These are phyloP conservation scores for Pseudoperonospora humuli DNA, from an alignment of 352 stramenopile species.

Conservation along the genomic window DNA sequence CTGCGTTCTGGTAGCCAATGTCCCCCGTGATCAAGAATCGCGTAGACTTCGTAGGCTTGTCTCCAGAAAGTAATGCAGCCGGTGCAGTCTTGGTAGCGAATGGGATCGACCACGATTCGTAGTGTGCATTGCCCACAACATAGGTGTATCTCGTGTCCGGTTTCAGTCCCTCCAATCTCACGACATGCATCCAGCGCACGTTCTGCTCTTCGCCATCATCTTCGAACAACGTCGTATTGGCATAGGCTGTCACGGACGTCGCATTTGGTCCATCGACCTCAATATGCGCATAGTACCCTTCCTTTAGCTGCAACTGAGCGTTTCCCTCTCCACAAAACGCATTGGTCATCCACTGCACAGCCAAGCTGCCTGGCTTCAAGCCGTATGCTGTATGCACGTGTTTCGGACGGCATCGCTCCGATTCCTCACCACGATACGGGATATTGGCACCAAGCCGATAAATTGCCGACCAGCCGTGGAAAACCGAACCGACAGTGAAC, in stretches of 20 bases:
- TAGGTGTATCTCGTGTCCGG: conserved; percentile 74
- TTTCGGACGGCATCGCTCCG: conserved; percentile 57
- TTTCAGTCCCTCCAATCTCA: conserved; percentile 46
- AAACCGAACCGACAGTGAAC: conserved; percentile 68
- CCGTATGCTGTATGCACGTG: conserved; percentile 80
- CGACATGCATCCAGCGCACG: conserved; percentile 64
- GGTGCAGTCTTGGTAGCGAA: conserved; percentile 72
- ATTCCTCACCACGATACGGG: conserved; percentile 30
- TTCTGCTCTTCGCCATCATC: conserved; percentile 52
- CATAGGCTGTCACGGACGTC: conserved; percentile 35
- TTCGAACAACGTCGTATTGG: conserved; percentile 57
- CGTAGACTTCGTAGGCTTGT: conserved; percentile 30
- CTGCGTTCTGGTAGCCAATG: conserved; percentile 85
- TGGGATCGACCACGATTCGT: conserved; percentile 69
- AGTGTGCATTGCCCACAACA: conserved; percentile 66
- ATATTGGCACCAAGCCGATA: conserved; percentile 53
- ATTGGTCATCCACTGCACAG: conserved; percentile 75
- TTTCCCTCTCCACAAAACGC: conserved; percentile 41
- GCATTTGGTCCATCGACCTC: conserved; percentile 20
- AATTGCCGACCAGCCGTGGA: conserved; percentile 70
- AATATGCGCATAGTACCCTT: conserved; percentile 48
- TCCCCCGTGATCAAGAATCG: conserved; percentile 79
- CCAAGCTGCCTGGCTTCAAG: conserved; percentile 41
- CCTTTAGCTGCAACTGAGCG: conserved; percentile 45
- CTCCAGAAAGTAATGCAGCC: conserved; percentile 7